Evolutionary conservation across 2,329 filamentous ascomycete genomes (phyloP).

Genomic region (Colletotrichum simmondsii): DNA sequence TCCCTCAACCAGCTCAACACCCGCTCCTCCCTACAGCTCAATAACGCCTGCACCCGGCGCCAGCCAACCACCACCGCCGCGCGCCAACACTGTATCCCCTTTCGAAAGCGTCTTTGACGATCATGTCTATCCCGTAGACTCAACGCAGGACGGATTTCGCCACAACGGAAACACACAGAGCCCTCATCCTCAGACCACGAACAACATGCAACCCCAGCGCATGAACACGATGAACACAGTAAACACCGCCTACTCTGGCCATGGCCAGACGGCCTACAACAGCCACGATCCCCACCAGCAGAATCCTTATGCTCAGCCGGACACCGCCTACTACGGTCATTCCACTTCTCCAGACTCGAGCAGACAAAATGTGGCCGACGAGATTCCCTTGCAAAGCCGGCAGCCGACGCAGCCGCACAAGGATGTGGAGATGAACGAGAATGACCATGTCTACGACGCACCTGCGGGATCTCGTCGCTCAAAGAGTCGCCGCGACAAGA

Average conservation of each 20-base stretch:
- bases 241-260: constrained; percentile 23
- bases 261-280: constrained; percentile 16
- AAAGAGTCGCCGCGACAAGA: constrained; percentile 43
- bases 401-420: constrained; percentile 44
- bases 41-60: constrained; percentile 27
- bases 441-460: constrained; percentile 73
- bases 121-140: constrained; percentile 69
- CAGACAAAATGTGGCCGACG: constrained; percentile 53
- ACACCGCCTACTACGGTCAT: constrained; percentile 68
- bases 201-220: constrained; percentile 40
- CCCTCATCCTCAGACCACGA: constrained; percentile 21
- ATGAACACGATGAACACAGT: constrained; percentile 29
- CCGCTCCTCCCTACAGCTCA: constrained; percentile 50
- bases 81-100: constrained; percentile 59
- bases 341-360: constrained; percentile 47
- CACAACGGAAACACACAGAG: constrained; percentile 39
- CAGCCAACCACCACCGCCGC: constrained; percentile 45
- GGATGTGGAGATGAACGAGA: constrained; percentile 53
- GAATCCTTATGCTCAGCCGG: constrained; percentile 46
- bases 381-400: constrained; percentile 68
- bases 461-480: constrained; percentile 45
- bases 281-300: constrained; percentile 10
- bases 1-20: constrained; percentile 52
- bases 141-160: constrained; percentile 40
- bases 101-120: constrained; percentile 77